phyloP scores from a whole-genome alignment of 1,284 basidiomycete species.

The Austroboletus rostrupii region DNA sequence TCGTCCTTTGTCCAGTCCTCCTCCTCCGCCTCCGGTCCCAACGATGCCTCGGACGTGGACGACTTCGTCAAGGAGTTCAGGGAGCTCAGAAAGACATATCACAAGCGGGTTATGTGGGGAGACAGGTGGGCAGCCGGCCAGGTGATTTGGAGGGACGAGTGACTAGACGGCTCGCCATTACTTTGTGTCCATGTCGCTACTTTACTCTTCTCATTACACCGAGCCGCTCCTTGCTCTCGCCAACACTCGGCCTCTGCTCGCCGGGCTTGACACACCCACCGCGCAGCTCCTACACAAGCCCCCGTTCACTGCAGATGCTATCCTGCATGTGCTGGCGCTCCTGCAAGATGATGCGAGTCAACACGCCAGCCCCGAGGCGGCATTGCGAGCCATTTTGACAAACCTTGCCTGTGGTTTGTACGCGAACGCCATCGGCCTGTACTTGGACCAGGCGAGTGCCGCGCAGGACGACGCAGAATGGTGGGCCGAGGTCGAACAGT shows the following conservation, averaged over 20 bases:
- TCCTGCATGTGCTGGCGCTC: constrained; percentile 14
- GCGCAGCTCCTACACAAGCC: constrained; percentile 12
- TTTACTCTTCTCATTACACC: constrained; percentile 29
- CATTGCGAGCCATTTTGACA: constrained; percentile 32
- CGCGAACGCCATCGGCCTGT: constrained; percentile 51
- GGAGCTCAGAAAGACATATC: constrained; percentile 80
- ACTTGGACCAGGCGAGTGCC: constrained; percentile 56
- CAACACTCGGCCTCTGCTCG: constrained; percentile 7
- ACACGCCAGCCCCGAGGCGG: constrained; percentile 1
- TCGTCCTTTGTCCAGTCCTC: constrained; percentile 71
- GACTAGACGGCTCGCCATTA: constrained; percentile 9
- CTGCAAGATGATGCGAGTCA: constrained; percentile 9
- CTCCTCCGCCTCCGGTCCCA: constrained; percentile 27
- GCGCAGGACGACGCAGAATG: constrained; percentile 70
- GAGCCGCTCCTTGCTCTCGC: constrained; percentile 22
- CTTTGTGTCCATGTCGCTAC: constrained; percentile 16
- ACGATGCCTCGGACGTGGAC: constrained; percentile 65
- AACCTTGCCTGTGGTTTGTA: constrained; percentile 57
- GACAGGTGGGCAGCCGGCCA: constrained; percentile 82
- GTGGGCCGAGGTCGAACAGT: constrained; percentile 68
- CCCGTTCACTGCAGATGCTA: constrained; percentile 16
- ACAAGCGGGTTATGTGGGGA: constrained; percentile 86
- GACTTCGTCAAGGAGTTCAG: constrained; percentile 87
- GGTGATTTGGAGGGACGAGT: constrained; percentile 75
- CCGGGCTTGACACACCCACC: constrained; percentile 9